Conservation (phyloP, 2,329 filamentous ascomycete species). For the Lachnellula cervina region DNA sequence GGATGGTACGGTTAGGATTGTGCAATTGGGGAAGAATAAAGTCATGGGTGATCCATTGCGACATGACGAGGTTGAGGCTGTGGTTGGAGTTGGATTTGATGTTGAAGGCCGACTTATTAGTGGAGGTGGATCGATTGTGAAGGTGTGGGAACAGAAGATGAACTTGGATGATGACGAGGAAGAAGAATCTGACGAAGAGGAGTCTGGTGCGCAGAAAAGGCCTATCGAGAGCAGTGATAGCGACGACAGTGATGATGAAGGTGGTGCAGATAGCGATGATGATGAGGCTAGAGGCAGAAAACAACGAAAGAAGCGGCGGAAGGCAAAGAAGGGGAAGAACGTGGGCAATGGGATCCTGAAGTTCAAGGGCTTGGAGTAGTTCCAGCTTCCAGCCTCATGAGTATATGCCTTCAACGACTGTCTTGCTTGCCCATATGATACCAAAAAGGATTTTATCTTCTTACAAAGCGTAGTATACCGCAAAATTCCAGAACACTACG, state of each 20-base stretch:
- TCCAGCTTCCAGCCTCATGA: background rate
- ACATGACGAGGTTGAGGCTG: conserved; percentile 85
- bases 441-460: background rate
- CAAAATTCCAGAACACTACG: background rate
- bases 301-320: conserved; percentile 28
- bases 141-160: conserved; percentile 81
- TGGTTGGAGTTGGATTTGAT: conserved; percentile 79
- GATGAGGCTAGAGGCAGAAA: conserved; percentile 24
- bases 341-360: conserved; percentile 29
- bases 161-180: conserved; percentile 43
- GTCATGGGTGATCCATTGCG: conserved; percentile 56
- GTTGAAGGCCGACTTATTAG: conserved; percentile 81
- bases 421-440: background rate
- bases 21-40: conserved; percentile 69
- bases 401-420: background rate
- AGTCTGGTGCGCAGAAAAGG: conserved; percentile 43
- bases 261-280: conserved; percentile 21
- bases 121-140: conserved; percentile 78
- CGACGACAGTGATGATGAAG: conserved; percentile 23
- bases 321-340: conserved; percentile 29
- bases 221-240: conserved; percentile 15
- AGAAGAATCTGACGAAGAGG: conserved; percentile 43
- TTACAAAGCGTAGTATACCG: background rate
- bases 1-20: conserved; percentile 73
- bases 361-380: conserved; percentile 29